These are phyloP conservation scores for Oldenlandia corymbosa DNA, from an alignment of 257 asterid genomes.

Conservation along the genomic window DNA sequence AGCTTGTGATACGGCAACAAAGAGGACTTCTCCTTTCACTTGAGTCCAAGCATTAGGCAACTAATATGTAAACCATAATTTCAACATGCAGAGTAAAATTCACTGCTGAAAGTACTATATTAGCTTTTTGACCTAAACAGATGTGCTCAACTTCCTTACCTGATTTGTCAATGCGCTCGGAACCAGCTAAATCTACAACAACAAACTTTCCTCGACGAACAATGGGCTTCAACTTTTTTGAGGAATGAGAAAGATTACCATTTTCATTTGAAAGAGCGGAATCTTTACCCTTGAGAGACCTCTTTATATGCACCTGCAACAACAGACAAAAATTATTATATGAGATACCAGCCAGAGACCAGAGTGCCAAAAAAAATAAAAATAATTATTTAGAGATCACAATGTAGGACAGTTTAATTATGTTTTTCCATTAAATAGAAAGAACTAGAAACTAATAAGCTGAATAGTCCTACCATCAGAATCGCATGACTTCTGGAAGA, in stretches of 20 bases:
- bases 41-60: not conserved
- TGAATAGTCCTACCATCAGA: slow-evolving; percentile 70
- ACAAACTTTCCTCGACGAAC: slow-evolving; percentile 75
- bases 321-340: slow-evolving; percentile 4
- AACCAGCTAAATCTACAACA: slow-evolving; percentile 93
- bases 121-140: slow-evolving; percentile 1
- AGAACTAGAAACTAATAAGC: too few species aligned
- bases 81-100: not conserved
- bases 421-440: too few species aligned
- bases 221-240: slow-evolving; percentile 57
- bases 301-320: slow-evolving; percentile 58
- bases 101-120: not conserved
- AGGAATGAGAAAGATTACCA: slow-evolving; percentile 36
- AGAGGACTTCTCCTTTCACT: not conserved
- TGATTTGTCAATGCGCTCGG: slow-evolving; percentile 81
- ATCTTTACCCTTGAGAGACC: slow-evolving; percentile 62
- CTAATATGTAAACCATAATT: not conserved
- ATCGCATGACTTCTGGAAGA: slow-evolving; percentile 95
- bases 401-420: not conserved
- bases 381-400: slow-evolving; percentile 2
- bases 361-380: slow-evolving; percentile 7
- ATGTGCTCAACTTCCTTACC: slow-evolving; percentile 30
- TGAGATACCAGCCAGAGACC: slow-evolving; percentile 2
- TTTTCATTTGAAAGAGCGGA: slow-evolving; percentile 49
- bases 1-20: slow-evolving; percentile 1